Conservation (phyloP, 23 red algal species). For the Pyropia yezoensis region DNA sequence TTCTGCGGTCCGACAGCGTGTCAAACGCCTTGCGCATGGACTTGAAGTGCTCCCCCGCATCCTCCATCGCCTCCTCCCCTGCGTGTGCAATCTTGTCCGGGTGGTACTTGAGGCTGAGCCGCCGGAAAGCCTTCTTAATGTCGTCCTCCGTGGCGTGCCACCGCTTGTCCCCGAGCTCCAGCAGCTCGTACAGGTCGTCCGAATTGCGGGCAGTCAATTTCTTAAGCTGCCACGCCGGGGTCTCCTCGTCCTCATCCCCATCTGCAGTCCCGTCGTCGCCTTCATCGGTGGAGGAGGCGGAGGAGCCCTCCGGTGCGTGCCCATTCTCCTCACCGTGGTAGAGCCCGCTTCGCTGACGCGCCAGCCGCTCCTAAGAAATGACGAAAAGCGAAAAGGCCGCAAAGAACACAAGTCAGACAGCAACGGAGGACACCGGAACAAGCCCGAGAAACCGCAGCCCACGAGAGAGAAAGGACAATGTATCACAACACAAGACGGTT, state of each 20-base stretch:
- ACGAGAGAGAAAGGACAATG: too few relatives aligned
- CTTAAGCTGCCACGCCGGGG: constrained; percentile 11
- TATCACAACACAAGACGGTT: too few relatives aligned
- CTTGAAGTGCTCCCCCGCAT: constrained; percentile 63
- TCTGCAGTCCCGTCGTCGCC: neutral
- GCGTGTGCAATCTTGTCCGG: constrained; percentile 64
- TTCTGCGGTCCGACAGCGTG: constrained; percentile 54
- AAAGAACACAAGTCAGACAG: too few relatives aligned
- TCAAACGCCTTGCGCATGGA: constrained; percentile 65
- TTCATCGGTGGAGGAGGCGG: neutral
- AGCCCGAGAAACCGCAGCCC: too few relatives aligned
- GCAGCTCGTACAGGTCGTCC: constrained; percentile 76
- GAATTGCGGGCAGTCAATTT: constrained; percentile 35
- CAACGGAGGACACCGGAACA: too few relatives aligned
- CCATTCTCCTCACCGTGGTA: constrained; percentile 10
- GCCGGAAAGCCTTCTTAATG: constrained; percentile 64
- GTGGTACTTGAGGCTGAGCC: constrained; percentile 65
- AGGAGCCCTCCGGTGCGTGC: neutral
- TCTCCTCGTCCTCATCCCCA: neutral
- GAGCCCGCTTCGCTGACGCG: constrained; percentile 5
- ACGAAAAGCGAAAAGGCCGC: too few relatives aligned
- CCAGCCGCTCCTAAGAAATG: neutral
- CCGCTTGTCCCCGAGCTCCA: constrained; percentile 56
- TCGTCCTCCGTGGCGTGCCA: constrained; percentile 76
- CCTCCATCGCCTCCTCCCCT: constrained; percentile 44